Base-by-base conservation (phyloP, 1,139 yeast species). In the Blastobotrys raffinosifermentans region DNA sequence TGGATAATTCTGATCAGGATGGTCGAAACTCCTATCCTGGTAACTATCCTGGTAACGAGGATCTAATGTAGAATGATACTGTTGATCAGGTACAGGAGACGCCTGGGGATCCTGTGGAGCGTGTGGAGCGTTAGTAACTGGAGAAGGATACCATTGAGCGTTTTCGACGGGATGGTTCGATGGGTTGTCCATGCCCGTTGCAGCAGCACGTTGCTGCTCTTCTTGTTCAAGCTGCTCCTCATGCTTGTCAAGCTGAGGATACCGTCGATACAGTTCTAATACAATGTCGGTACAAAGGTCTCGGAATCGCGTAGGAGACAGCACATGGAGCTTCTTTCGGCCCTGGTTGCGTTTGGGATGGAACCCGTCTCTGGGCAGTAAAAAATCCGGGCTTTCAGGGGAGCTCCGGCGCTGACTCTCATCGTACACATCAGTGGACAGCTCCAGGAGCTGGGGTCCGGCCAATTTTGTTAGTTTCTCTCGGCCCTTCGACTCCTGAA, bases 331-430 rank as follows among this genome's bases (percentile, higher is more conserved):
- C 61, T 89, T 91, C 57, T 85, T 89, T 51, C 99, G 74, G 3
- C 98, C 98, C 60, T 87, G 95, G 59, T 93, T 93, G 54, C 98
- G 73, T 57, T 87, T 89, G 23, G 94, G 93, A 58, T 93, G 98
- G 63, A 86, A 86, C 20, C 51, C 52, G 2, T 43, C 41, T 2
- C 54, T 46, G 6, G 57, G 53, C 4, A 49, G 45, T n/a, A 55
- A 51, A 34, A 41, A 57, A 40, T 42, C 48, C 4, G 51, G 46
- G 21, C 45, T 38, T 9, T 35, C 37, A 1, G 52, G 44, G 44
- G 72, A 77, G 34, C 70, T 72, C 45, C 96, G 70, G 51, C 98
- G 73, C 53, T 76, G 75, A 45, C 89, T 67, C 61, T 89, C 98
- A 60, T 89, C 97, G 58, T 80, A 83, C 11, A 89, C 96, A 58